Conservation (phyloP, 2,329 filamentous ascomycete species). For the Botrytis galanthina region DNA sequence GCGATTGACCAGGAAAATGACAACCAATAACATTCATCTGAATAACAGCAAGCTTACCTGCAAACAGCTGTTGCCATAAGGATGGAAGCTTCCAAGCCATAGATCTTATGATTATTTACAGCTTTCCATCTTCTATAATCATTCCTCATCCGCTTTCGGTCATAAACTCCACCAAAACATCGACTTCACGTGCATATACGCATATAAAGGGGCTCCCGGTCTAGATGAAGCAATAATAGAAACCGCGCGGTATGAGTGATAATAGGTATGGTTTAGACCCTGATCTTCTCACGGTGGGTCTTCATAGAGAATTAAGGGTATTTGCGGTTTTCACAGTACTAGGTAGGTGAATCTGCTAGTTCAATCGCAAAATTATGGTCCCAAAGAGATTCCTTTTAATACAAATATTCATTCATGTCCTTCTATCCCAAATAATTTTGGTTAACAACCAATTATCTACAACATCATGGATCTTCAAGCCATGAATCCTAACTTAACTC, state of each 20-base stretch:
- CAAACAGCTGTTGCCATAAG: not conserved
- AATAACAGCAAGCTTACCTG: not conserved
- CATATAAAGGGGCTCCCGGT: slow-evolving; percentile 1
- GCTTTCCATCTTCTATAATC: not conserved
- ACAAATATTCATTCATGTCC: slow-evolving; percentile 13
- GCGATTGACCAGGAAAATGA: not conserved
- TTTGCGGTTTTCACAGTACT: not conserved
- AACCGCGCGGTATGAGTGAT: not conserved
- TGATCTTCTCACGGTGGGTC: slow-evolving; percentile 7
- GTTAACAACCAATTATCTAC: slow-evolving; percentile 8
- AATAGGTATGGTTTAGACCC: not conserved
- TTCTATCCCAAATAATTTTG: not conserved
- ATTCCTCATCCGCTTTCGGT: not conserved
- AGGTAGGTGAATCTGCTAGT: slow-evolving; percentile 8
- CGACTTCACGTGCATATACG: not conserved
- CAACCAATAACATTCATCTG: not conserved
- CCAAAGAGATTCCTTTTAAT: not conserved
- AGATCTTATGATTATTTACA: not conserved
- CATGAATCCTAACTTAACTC: slow-evolving; percentile 17
- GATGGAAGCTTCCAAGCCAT: not conserved
- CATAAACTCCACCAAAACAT: not conserved
- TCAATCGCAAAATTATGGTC: slow-evolving; percentile 15
- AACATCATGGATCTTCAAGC: slow-evolving; percentile 19
- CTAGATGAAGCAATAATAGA: slow-evolving; percentile 5
- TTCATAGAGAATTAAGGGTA: not conserved